Evolutionary conservation across 257 asterid species (phyloP).

Genomic region (Primulina tabacum): DNA sequence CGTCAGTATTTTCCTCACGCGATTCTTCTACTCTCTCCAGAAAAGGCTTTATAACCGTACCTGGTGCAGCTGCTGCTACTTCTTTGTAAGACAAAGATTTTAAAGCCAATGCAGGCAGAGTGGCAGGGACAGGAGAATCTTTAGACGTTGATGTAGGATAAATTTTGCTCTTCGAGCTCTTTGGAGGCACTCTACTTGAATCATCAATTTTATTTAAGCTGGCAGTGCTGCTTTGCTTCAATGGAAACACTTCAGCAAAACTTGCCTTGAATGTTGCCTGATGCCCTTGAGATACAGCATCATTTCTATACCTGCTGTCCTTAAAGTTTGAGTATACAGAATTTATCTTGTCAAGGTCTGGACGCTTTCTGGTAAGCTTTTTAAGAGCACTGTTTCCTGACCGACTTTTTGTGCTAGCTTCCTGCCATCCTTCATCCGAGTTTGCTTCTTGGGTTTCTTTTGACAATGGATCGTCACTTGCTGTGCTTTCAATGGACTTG

Average conservation of each 20-base stretch:
- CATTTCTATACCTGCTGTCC: slow-evolving; percentile 54
- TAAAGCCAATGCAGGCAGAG: slow-evolving; percentile 51
- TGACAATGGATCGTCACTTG: slow-evolving; percentile 25
- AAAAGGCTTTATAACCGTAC: slow-evolving; percentile 94
- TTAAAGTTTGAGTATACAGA: slow-evolving; percentile 27
- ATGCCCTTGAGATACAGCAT: slow-evolving; percentile 51
- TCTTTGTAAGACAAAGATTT: slow-evolving; percentile 91
- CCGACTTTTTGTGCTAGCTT: slow-evolving; percentile 80
- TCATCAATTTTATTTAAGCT: slow-evolving; percentile 37
- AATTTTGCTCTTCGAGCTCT: slow-evolving; percentile 39
- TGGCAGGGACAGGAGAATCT: slow-evolving; percentile 47
- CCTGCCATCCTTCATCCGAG: slow-evolving; percentile 89
- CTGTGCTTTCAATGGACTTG: slow-evolving; percentile 27
- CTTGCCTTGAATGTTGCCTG: slow-evolving; percentile 42
- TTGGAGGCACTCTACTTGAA: slow-evolving; percentile 44
- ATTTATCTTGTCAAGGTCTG: slow-evolving; percentile 59
- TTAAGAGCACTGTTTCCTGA: slow-evolving; percentile 52
- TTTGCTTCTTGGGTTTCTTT: slow-evolving; percentile 49
- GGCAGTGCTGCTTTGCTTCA: slow-evolving; percentile 33
- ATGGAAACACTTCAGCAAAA: slow-evolving; percentile 42
- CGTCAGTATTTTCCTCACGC: slow-evolving; percentile 58
- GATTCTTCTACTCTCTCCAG: slow-evolving; percentile 79
- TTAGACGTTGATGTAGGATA: slow-evolving; percentile 39
- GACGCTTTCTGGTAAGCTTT: slow-evolving; percentile 60
- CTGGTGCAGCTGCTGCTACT: slow-evolving; percentile 94